Percentiles rank a stretch among this genome's conserved stretches.
phyloP scores from a whole-genome alignment of 306 rosid species.

The Vicia villosa region DNA sequence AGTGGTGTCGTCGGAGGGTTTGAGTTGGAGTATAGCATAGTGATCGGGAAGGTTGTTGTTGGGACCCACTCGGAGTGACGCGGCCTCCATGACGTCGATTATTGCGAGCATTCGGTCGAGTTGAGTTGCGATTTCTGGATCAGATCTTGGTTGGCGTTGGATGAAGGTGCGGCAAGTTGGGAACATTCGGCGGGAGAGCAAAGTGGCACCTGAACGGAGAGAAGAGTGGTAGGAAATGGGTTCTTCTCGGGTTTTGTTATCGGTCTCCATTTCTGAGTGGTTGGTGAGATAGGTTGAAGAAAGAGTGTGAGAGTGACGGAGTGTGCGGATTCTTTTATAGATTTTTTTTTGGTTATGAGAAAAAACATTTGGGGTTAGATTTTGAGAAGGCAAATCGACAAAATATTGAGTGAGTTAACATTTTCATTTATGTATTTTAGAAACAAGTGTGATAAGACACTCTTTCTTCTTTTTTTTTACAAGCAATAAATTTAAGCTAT shows the following conservation, averaged over 20 bases:
- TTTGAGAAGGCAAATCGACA: no score
- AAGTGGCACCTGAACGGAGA: neutral
- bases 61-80: slow-evolving; percentile 15
- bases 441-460: no score
- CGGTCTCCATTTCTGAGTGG: neutral
- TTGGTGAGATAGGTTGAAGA: neutral
- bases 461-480: no score
- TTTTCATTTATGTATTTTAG: no score
- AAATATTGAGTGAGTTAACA: no score
- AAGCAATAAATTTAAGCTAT: no score
- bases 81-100: slow-evolving; percentile 45
- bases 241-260: neutral
- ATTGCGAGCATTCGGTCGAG: slow-evolving; percentile 48
- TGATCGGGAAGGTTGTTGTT: slow-evolving; percentile 36
- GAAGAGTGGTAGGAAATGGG: neutral
- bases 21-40: slow-evolving; percentile 52
- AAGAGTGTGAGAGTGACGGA: neutral
- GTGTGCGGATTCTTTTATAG: no score
- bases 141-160: slow-evolving; percentile 28
- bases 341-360: no score
- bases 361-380: no score
- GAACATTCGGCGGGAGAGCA: slow-evolving; percentile 46
- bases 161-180: slow-evolving; percentile 35
- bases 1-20: slow-evolving; percentile 20
- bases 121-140: slow-evolving; percentile 23